These are phyloP conservation scores for Eremothecium coryli DNA, from an alignment of 1,139 yeast species.

Conservation along the genomic window DNA sequence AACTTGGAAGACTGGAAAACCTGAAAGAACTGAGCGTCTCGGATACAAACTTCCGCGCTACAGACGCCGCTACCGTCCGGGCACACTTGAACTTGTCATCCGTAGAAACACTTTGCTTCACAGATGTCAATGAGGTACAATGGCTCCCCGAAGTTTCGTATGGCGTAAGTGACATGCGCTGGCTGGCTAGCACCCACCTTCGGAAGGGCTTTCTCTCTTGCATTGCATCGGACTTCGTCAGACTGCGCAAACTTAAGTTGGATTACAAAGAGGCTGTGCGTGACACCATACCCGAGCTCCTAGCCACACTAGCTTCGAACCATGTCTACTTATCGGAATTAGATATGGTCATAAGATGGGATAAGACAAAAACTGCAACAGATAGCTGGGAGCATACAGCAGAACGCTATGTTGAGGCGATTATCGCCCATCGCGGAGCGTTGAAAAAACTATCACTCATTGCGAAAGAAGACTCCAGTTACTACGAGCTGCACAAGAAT, in stretches of 20 bases:
- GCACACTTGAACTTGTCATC: conserved; percentile 4
- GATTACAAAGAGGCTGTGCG: conserved; percentile 39
- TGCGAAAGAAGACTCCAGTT: conserved; percentile 33
- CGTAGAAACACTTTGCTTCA: conserved; percentile 7
- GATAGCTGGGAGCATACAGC: conserved; percentile 27
- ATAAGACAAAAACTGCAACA: conserved; percentile 33
- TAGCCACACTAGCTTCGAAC: conserved; percentile 23
- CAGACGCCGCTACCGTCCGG: conserved; percentile 7
- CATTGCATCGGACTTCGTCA: conserved; percentile 28
- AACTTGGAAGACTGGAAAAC: conserved; percentile 1
- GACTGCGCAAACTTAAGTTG: conserved; percentile 32
- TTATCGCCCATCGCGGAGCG: conserved; percentile 25
- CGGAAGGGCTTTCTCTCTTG: conserved; percentile 30
- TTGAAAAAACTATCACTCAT: conserved; percentile 38
- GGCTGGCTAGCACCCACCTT: conserved; percentile 8
- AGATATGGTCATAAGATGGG: conserved; percentile 38
- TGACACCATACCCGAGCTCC: conserved; percentile 39
- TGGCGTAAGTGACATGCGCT: conserved; percentile 10
- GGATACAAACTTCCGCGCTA: conserved; percentile 7
- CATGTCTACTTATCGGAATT: conserved; percentile 29
- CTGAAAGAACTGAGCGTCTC: conserved; percentile 7
- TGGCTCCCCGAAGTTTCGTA: conserved; percentile 10
- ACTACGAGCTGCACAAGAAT: conserved; percentile 30
- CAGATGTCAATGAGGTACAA: conserved; percentile 10
- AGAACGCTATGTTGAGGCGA: conserved; percentile 30